phyloP scores from a whole-genome alignment of 495 filamentous ascomycete genomes.

The Amorphotheca resinae region DNA sequence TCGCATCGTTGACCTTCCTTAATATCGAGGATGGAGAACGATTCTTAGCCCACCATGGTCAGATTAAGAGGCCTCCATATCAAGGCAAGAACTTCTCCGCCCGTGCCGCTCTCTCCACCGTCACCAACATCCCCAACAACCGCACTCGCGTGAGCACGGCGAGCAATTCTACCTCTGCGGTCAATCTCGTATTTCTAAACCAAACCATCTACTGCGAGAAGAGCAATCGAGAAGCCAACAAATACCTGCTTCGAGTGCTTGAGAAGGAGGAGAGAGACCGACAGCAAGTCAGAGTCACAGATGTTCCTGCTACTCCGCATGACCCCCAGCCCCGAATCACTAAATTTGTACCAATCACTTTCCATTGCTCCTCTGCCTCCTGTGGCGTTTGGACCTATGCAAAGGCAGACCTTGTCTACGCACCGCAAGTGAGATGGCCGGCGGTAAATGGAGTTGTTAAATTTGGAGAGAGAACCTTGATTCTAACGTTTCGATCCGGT shows the following conservation, averaged over 20 bases:
- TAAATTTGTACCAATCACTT: conserved; percentile 15
- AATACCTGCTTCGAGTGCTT: conserved; percentile 28
- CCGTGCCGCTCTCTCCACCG: neutral
- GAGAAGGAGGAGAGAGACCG: conserved; percentile 24
- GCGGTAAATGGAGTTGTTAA: conserved; percentile 22
- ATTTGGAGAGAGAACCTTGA: conserved; percentile 31
- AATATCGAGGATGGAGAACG: conserved; percentile 18
- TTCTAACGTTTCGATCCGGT: conserved; percentile 17
- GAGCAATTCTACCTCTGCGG: neutral
- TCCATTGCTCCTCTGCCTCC: conserved; percentile 23
- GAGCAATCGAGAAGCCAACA: conserved; percentile 29
- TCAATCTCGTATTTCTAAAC: conserved; percentile 28
- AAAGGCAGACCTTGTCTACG: conserved; percentile 28
- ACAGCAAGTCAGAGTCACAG: neutral
- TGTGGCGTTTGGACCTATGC: conserved; percentile 41
- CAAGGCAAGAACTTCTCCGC: conserved; percentile 6
- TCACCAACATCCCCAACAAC: neutral
- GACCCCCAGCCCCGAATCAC: neutral
- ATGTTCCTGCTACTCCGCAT: neutral
- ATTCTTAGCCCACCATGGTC: conserved; percentile 26
- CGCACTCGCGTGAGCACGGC: neutral
- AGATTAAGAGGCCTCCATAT: conserved; percentile 1
- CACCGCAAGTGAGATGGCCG: conserved; percentile 32
- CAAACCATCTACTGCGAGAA: conserved; percentile 27
- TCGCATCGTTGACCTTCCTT: conserved; percentile 28